phyloP scores from a whole-genome alignment of 208 protist genomes.

The Wallacemonas collosoma region DNA sequence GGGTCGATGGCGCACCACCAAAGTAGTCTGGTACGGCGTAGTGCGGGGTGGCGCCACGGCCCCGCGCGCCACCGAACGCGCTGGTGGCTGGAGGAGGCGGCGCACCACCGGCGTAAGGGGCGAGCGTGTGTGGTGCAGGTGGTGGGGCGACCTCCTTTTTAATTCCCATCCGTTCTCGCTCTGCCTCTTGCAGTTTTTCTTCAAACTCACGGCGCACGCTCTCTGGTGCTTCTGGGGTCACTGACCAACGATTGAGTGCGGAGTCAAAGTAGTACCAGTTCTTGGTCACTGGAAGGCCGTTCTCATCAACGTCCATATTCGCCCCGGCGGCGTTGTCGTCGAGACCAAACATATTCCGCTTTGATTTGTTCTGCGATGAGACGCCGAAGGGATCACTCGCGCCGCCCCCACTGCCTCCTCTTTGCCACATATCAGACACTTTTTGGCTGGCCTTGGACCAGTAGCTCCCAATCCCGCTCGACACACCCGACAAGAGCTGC shows the following conservation, averaged over 20 bases:
- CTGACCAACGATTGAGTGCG: slow-evolving; percentile 70
- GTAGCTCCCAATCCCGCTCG: slow-evolving; percentile 12
- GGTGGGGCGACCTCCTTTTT: slow-evolving; percentile 40
- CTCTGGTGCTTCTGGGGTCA: slow-evolving; percentile 72
- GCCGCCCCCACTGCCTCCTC: slow-evolving; percentile 7
- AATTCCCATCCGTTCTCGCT: slow-evolving; percentile 50
- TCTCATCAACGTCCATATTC: slow-evolving; percentile 71
- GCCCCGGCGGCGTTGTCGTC: slow-evolving; percentile 25
- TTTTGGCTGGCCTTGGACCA: slow-evolving; percentile 15
- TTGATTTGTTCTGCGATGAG: background rate
- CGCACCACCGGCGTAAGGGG: background rate
- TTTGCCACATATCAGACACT: slow-evolving; percentile 12
- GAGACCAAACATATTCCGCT: slow-evolving; percentile 10
- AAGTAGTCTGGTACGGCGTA: slow-evolving; percentile 82
- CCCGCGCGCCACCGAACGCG: slow-evolving; percentile 16
- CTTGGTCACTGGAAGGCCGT: slow-evolving; percentile 74
- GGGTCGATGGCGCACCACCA: slow-evolving; percentile 8
- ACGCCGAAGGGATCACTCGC: slow-evolving; percentile 5
- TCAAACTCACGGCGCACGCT: slow-evolving; percentile 64
- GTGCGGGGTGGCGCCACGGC: slow-evolving; percentile 32
- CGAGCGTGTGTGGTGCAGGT: slow-evolving; percentile 29
- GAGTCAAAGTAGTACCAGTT: slow-evolving; percentile 89
- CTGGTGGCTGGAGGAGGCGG: slow-evolving; percentile 14
- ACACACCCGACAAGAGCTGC: background rate
- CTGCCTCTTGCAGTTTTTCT: slow-evolving; percentile 55